Base-by-base conservation (phyloP, 495 filamentous ascomycete genomes). In the Penicillium tannophilum region DNA sequence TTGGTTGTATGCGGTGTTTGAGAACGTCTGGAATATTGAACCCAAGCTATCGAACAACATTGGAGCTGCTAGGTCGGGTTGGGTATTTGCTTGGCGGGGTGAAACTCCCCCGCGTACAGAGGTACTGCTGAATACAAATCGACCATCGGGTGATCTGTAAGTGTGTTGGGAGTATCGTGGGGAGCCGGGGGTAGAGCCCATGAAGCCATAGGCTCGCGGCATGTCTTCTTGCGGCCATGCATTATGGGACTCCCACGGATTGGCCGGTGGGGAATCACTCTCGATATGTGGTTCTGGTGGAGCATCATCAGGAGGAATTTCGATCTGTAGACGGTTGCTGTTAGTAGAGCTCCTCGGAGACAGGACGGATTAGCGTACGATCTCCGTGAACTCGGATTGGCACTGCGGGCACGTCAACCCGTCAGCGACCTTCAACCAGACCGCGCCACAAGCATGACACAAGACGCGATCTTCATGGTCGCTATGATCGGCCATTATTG, bases 401-500 rank as follows among this genome's bases (percentile, higher is more conserved):
- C 94, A 98, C 8, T 73, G 66, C n/a, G 93, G 92, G 61, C 94
- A 98, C 12, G 69, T 71, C 51, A 96, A 72, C 35, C 81, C 83
- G 55, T 88, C 80, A 63, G 41, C 31, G 14, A 90, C 84, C 53
- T 82, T 77, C 58, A 84, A 87, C 91, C 90, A 97, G 63, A 96
- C 88, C 46, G 88, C 78, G 39, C 80, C 63, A 77, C 94, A 98
- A 35, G 73, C 63, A 71, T 97, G 91, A 70, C 94, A 98, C 65
- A 81, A 90, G 47, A 97, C 86, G 20, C 91, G 77, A 69, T 95
- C 88, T 9, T 11, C 9, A 31, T n/a, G 39, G 6, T 41, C 39
- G 48, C 49, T 14, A 19, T n/a, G 16, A 36, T 60, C 48, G 11
- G 52, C 56, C 63, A 62, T 62, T 19, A 43, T 36, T 55, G 23